Evolutionary conservation across 371 early-diverging fungal species (phyloP).

Genomic region (Dinochytrium kinnereticum): DNA sequence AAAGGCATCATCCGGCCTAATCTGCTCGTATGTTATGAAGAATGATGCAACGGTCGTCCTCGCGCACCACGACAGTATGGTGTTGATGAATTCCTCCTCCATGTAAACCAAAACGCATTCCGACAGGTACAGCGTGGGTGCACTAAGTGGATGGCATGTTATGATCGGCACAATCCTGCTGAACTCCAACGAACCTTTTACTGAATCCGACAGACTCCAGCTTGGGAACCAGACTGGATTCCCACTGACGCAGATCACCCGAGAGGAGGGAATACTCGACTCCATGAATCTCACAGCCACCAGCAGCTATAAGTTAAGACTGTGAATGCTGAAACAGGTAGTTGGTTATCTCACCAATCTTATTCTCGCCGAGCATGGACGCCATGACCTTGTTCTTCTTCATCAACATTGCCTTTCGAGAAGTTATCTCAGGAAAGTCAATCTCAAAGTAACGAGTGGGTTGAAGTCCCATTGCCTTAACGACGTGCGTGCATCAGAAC

Average conservation of each 20-base stretch:
- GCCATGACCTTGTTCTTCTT: constrained; percentile 61
- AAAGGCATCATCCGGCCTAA: constrained; percentile 87
- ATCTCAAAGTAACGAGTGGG: constrained; percentile 79
- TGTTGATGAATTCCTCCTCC: constrained; percentile 64
- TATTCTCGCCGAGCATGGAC: constrained; percentile 57
- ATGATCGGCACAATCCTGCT: too few species aligned
- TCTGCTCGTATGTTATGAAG: constrained; percentile 89
- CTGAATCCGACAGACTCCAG: constrained; percentile 74
- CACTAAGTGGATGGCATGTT: too few species aligned
- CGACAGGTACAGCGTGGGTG: constrained; percentile 86
- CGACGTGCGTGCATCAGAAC: too few species aligned
- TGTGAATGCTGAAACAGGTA: background rate
- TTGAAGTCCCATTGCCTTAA: constrained; percentile 30
- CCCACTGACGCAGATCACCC: constrained; percentile 80
- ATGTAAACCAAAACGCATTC: constrained; percentile 94
- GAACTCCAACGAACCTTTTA: constrained; percentile 49
- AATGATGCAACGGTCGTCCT: constrained; percentile 52
- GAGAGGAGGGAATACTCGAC: constrained; percentile 73
- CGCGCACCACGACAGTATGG: constrained; percentile 75
- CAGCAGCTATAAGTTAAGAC: constrained; percentile 36
- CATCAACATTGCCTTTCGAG: constrained; percentile 75
- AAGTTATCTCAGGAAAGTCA: constrained; percentile 88
- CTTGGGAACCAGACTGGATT: constrained; percentile 58
- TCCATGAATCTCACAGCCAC: constrained; percentile 76
- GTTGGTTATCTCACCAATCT: constrained; percentile 50